These are phyloP conservation scores for Calonectria crousiana DNA, from an alignment of 2,329 filamentous ascomycete genomes.

Conservation along the genomic window DNA sequence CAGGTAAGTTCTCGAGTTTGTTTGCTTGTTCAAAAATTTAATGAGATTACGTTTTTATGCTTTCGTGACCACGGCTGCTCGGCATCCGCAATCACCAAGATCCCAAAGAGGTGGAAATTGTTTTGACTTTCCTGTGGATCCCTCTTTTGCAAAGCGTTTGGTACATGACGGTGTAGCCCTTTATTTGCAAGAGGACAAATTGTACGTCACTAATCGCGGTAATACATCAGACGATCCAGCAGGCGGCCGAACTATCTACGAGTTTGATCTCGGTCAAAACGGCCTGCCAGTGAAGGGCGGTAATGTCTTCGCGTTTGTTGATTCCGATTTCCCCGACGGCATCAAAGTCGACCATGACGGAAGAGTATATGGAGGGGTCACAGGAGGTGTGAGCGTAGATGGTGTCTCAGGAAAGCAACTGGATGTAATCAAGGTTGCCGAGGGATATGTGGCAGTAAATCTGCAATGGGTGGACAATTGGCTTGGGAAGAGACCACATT, in stretches of 20 bases:
- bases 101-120: too few species aligned
- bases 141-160: too few species aligned
- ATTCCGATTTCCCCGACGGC: slow-evolving; percentile 34
- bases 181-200: slow-evolving; percentile 27
- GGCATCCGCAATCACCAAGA: too few species aligned
- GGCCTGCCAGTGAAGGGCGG: slow-evolving; percentile 3
- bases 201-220: slow-evolving; percentile 34
- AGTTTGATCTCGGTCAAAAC: neutral
- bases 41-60: too few species aligned
- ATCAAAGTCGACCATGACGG: slow-evolving; percentile 29
- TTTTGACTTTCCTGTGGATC: too few species aligned
- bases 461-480: slow-evolving; percentile 31
- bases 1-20: too few species aligned
- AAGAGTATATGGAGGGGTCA: slow-evolving; percentile 27
- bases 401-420: slow-evolving; percentile 18
- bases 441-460: slow-evolving; percentile 29
- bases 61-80: too few species aligned
- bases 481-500: slow-evolving; percentile 22
- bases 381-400: slow-evolving; percentile 20
- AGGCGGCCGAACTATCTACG: slow-evolving; percentile 32
- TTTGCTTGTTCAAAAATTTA: too few species aligned
- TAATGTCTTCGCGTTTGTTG: slow-evolving; percentile 28
- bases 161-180: too few species aligned
- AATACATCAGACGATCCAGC: slow-evolving; percentile 30
- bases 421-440: slow-evolving; percentile 27